A percentile compares a stretch with the other conserved stretches of the same genome.
These are phyloP conservation scores for Ichthyophthirius multifiliis DNA, from an alignment of 169 alveolate genomes.

Conservation along the genomic window DNA sequence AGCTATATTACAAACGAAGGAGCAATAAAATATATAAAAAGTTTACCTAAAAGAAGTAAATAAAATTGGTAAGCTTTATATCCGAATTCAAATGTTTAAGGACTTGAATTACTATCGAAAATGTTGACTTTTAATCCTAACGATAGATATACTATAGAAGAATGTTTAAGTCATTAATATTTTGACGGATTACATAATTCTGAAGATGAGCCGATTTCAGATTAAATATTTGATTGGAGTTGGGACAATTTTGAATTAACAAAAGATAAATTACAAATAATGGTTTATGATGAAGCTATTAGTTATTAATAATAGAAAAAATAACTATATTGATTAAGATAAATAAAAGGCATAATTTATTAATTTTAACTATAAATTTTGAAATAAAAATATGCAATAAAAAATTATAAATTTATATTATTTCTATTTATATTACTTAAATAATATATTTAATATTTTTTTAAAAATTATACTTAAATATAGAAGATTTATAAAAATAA, in stretches of 20 bases:
- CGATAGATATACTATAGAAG: constrained; percentile 69
- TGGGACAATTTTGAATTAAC: constrained; percentile 76
- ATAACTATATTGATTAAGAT: too few species aligned
- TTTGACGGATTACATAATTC: constrained; percentile 76
- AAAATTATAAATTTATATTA: too few species aligned
- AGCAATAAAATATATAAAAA: constrained; percentile 74
- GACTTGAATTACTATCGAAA: constrained; percentile 70
- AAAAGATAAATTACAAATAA: constrained; percentile 54
- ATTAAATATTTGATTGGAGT: constrained; percentile 73
- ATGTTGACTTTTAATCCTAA: constrained; percentile 83
- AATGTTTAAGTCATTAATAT: constrained; percentile 82
- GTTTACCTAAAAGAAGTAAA: constrained; percentile 77
- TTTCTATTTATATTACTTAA: too few species aligned
- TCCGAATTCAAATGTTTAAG: constrained; percentile 65
- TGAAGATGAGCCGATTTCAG: constrained; percentile 68
- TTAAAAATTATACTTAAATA: too few species aligned
- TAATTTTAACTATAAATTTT: too few species aligned
- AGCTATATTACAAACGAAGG: constrained; percentile 70
- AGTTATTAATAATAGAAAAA: neutral
- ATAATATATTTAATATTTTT: too few species aligned
- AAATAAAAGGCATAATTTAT: too few species aligned
- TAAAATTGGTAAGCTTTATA: constrained; percentile 29
- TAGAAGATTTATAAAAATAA: too few species aligned
- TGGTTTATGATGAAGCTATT: constrained; percentile 65
- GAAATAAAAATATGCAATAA: too few species aligned